Evolutionary conservation across 495 filamentous ascomycete genomes (phyloP).

Genomic region (Cercophora sp.): DNA sequence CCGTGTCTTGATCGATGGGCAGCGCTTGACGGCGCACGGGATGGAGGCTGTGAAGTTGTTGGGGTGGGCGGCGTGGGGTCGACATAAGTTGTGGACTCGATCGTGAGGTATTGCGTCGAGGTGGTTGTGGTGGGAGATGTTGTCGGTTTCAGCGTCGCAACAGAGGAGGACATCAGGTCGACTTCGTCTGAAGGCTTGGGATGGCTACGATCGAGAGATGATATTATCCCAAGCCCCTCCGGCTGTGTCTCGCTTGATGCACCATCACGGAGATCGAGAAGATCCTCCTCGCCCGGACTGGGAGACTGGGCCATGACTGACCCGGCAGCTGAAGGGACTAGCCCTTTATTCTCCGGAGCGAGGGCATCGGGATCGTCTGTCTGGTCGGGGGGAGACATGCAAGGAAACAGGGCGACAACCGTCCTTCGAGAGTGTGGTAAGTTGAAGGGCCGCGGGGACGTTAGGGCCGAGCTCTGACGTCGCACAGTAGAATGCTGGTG

Average conservation of each 20-base stretch:
- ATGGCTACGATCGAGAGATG: no score
- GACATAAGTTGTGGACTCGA: conserved; percentile 50
- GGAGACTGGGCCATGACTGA: not conserved
- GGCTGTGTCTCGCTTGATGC: not conserved
- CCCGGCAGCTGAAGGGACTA: conserved; percentile 9
- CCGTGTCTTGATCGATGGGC: conserved; percentile 29
- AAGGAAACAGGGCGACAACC: conserved; percentile 12
- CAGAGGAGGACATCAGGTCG: conserved; percentile 50
- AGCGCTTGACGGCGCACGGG: conserved; percentile 47
- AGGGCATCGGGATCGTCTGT: conserved; percentile 17
- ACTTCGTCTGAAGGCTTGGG: conserved; percentile 18
- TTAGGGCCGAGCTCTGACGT: no score
- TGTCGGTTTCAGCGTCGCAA: conserved; percentile 48
- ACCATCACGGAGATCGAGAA: conserved; percentile 11
- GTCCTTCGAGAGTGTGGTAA: not conserved
- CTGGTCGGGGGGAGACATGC: conserved; percentile 33
- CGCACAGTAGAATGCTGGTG: no score
- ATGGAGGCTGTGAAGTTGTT: conserved; percentile 40
- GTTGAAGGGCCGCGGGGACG: not conserved
- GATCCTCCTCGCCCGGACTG: conserved; percentile 12
- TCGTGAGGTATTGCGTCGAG: conserved; percentile 37
- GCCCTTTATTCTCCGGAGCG: conserved; percentile 3
- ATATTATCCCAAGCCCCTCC: no score
- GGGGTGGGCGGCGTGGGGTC: conserved; percentile 64
- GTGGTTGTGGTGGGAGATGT: conserved; percentile 28